Evolutionary conservation across 257 asterid species (phyloP).

Genomic region (Nicotiana undulata): DNA sequence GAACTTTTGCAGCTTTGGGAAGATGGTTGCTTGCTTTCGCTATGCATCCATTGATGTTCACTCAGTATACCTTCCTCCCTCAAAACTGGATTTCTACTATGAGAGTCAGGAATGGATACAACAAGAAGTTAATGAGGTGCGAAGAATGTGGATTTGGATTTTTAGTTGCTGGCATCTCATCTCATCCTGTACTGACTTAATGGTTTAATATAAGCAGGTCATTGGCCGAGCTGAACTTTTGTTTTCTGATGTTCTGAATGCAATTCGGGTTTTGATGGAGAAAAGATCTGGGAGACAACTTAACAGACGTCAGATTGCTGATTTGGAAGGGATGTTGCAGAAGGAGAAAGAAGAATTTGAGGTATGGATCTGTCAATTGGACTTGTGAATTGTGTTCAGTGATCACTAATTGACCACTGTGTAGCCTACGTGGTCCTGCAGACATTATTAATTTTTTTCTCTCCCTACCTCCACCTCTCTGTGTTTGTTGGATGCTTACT

Average conservation of each 20-base stretch:
- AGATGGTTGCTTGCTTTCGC: constrained; percentile 98
- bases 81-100: constrained; percentile 72
- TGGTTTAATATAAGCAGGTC: constrained; percentile 43
- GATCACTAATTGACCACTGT: not conserved
- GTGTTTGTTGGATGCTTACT: not conserved
- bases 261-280: constrained; percentile 47
- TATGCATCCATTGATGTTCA: constrained; percentile 97
- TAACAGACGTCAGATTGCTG: constrained; percentile 42
- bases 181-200: constrained; percentile 10
- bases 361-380: constrained; percentile 34
- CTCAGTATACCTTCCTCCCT: constrained; percentile 86
- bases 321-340: constrained; percentile 63
- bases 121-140: constrained; percentile 70
- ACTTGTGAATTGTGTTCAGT: not conserved
- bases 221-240: constrained; percentile 68
- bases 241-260: constrained; percentile 71
- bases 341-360: constrained; percentile 80
- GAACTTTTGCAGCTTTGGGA: constrained; percentile 59
- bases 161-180: constrained; percentile 6
- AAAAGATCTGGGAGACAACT: constrained; percentile 29
- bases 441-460: not conserved
- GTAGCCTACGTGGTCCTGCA: constrained; percentile 2
- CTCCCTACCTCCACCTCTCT: not conserved
- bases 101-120: constrained; percentile 84
- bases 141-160: constrained; percentile 6